Percentiles rank a stretch among this genome's conserved stretches.
phyloP scores from a whole-genome alignment of 1,284 basidiomycete genomes.

The Tylopilus sp. region DNA sequence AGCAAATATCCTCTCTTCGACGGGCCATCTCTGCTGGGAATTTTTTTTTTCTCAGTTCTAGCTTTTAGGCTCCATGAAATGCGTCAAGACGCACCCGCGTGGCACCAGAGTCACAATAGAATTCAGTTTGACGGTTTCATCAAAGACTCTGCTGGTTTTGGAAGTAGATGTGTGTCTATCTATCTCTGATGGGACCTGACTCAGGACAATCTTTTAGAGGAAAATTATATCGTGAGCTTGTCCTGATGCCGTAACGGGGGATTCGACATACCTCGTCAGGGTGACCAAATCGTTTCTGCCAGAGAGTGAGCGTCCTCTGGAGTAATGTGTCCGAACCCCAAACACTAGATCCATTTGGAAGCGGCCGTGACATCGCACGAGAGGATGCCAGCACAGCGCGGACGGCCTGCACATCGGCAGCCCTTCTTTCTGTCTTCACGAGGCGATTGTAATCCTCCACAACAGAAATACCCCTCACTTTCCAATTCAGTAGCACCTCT shows the following conservation, averaged over 20 bases:
- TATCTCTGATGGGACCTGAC: conserved; percentile 57
- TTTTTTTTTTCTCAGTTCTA: neutral
- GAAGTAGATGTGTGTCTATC: conserved; percentile 37
- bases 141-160: conserved; percentile 32
- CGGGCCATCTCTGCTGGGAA: conserved; percentile 59
- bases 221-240: conserved; percentile 1
- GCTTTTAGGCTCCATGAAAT: conserved; percentile 6
- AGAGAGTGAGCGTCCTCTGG: conserved; percentile 64
- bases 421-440: conserved; percentile 63
- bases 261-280: conserved; percentile 58
- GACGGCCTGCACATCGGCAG: conserved; percentile 88
- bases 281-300: conserved; percentile 81
- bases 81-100: conserved; percentile 50
- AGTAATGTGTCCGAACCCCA: conserved; percentile 65
- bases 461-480: conserved; percentile 80
- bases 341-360: conserved; percentile 51
- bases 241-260: neutral
- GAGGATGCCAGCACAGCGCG: conserved; percentile 68
- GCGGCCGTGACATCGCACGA: conserved; percentile 41
- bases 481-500: conserved; percentile 80
- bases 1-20: conserved; percentile 83
- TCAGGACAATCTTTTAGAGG: conserved; percentile 63
- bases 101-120: conserved; percentile 70
- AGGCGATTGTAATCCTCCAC: conserved; percentile 81
- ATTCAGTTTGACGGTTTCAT: conserved; percentile 62